Evolutionary conservation across 495 filamentous ascomycete species (phyloP).

Genomic region (Chaetomium cochliodes): DNA sequence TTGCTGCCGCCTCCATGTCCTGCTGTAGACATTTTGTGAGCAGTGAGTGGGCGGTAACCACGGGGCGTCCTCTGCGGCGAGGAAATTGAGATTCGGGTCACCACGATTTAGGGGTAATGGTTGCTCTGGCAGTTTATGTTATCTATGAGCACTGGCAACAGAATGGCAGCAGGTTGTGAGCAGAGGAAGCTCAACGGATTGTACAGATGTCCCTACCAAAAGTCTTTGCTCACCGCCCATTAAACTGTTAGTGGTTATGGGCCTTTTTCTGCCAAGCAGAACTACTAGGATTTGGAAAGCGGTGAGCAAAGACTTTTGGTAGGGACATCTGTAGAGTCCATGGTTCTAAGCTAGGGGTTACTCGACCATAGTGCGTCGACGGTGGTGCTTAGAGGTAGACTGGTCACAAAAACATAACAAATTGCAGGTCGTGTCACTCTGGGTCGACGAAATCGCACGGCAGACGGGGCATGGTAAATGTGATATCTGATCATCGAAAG

Average conservation of each 20-base stretch:
- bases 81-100: background rate
- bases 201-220: no score
- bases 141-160: background rate
- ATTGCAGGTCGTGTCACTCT: background rate
- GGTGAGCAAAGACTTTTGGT: no score
- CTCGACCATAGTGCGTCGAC: no score
- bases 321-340: no score
- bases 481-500: background rate
- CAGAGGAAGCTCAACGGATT: constrained; percentile 32
- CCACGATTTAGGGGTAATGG: background rate
- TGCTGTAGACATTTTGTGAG: background rate
- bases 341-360: background rate
- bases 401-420: background rate
- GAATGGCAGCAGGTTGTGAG: constrained; percentile 29
- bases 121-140: background rate
- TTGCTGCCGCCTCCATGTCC: background rate
- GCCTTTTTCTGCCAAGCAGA: no score
- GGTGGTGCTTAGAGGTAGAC: background rate
- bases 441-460: background rate
- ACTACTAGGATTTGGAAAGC: no score
- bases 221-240: no score
- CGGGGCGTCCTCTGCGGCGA: background rate
- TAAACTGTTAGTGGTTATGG: no score
- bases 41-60: background rate
- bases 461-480: background rate